A percentile compares a stretch with the other conserved stretches of the same genome.
phyloP scores from a whole-genome alignment of 2,329 filamentous ascomycete species.

The Cladobotryum mycophilum region DNA sequence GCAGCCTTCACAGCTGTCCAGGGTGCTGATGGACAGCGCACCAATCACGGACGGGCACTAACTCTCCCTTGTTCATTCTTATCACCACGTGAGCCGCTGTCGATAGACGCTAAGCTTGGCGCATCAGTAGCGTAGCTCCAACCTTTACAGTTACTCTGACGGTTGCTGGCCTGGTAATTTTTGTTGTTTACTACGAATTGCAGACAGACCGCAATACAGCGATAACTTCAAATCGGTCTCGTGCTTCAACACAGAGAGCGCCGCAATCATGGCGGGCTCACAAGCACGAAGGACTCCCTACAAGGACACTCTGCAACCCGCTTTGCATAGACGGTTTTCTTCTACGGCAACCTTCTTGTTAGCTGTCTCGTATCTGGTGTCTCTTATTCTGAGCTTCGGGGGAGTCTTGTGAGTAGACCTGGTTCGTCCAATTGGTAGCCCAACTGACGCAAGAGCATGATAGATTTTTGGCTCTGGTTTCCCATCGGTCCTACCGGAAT shows the following conservation, averaged over 20 bases:
- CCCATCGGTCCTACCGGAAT: constrained; percentile 70
- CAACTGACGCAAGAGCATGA: background rate
- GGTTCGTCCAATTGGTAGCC: no score
- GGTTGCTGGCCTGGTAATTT: constrained; percentile 29
- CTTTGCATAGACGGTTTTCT: constrained; percentile 79
- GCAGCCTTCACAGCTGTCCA: background rate
- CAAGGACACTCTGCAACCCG: constrained; percentile 85
- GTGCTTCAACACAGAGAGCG: constrained; percentile 31
- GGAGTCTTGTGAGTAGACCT: constrained; percentile 54
- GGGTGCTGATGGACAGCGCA: background rate
- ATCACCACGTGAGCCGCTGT: constrained; percentile 25
- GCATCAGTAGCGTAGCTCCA: constrained; percentile 5
- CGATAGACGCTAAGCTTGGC: constrained; percentile 12
- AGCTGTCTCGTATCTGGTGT: constrained; percentile 64
- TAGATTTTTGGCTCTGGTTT: constrained; percentile 82
- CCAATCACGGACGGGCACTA: constrained; percentile 12
- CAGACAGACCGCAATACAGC: background rate
- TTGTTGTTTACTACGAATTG: constrained; percentile 23
- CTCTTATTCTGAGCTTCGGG: constrained; percentile 63
- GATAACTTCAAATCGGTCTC: background rate
- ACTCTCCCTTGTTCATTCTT: constrained; percentile 7
- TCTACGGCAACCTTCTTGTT: constrained; percentile 66
- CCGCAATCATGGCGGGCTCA: constrained; percentile 44
- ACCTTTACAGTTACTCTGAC: background rate
- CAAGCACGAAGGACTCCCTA: constrained; percentile 58